Conservation (phyloP, 169 alveolate species). For the Fabrea salina region DNA sequence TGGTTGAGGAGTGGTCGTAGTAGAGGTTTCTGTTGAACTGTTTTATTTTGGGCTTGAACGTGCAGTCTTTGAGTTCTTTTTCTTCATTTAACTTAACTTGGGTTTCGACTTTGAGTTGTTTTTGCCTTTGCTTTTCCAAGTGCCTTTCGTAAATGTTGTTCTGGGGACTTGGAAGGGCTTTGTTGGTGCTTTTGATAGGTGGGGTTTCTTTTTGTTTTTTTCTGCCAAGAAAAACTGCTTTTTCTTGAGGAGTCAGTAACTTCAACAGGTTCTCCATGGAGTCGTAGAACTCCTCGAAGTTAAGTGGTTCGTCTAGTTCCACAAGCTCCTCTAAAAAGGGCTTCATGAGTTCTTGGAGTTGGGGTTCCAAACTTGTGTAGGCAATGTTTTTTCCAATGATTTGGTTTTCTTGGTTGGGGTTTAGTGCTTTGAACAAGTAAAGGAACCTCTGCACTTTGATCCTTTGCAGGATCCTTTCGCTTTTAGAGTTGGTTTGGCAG, state of each 20-base stretch:
- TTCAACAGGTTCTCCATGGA: background rate
- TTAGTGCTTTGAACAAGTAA: background rate
- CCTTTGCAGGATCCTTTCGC: background rate
- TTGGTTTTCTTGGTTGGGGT: background rate
- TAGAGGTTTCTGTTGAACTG: too few relatives aligned
- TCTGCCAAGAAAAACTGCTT: background rate
- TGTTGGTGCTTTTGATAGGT: background rate
- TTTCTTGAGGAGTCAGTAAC: background rate
- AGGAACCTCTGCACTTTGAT: slow-evolving; percentile 2
- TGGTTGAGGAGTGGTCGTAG: too few relatives aligned
- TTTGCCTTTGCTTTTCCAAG: background rate
- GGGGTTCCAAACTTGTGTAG: background rate
- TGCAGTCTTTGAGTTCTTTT: background rate
- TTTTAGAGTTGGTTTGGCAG: background rate
- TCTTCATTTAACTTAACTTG: background rate
- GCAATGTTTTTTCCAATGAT: background rate
- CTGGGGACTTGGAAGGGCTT: background rate
- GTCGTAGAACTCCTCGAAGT: background rate
- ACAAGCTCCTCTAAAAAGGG: background rate
- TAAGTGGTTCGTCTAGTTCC: background rate
- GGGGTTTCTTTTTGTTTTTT: too few relatives aligned
- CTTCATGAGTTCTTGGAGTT: background rate
- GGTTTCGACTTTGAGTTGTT: background rate
- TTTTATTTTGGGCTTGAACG: slow-evolving; percentile 20
- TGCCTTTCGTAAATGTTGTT: background rate